Evolutionary conservation across 768 basidiomycete genomes (phyloP), one percentile per base, ranked within the genome.

Genomic region (Chalciporus piperatus): DNA sequence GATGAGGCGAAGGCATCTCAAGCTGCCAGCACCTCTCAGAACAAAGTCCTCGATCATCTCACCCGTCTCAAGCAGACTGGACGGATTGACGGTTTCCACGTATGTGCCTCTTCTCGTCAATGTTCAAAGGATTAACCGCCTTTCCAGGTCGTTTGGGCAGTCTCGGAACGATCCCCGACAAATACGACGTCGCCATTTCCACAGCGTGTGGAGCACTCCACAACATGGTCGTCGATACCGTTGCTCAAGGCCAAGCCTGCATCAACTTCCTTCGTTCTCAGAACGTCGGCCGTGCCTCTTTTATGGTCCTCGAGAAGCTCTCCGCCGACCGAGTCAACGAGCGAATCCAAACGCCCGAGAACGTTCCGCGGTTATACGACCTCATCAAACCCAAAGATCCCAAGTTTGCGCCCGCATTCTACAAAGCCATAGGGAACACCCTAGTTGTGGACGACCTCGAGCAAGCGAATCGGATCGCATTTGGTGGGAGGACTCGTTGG

Each of bases 381-480:
- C 87, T 99, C 47, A 87, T 98, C 72, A 94, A 86, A 63, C 87
- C 90, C n/a, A 96, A 92, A 61, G 89, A 96, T 6, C 64, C 81
- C 5, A 80, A 75, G 23, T 95, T 93, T 61, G 83, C 89, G 0
- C 80, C 91, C 1, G 93, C 91, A 0, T 98, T 98, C 73, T 93
- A 82, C 70, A 97, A 97, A 67, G 92, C 84, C 0, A 67, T 96
- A 3, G 73, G 79, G 13, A 86, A 96, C 65, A 98, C 95, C 0
- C 80, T 99, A 4, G 97, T 98, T 19, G 94, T 91, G 0, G 75
- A 85, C n/a, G 81, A 92, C 62, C 81, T 98, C 54, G 92, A 91
- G 3, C 94, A 98, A 63, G 96, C 95, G 0, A 96, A 96, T 64
- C 84, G 93, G 22, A 92, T 98, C 58, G 96, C 95, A 0, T 98